phyloP scores from a whole-genome alignment of 2,329 filamentous ascomycete species.

The Fusarium virguliforme region DNA sequence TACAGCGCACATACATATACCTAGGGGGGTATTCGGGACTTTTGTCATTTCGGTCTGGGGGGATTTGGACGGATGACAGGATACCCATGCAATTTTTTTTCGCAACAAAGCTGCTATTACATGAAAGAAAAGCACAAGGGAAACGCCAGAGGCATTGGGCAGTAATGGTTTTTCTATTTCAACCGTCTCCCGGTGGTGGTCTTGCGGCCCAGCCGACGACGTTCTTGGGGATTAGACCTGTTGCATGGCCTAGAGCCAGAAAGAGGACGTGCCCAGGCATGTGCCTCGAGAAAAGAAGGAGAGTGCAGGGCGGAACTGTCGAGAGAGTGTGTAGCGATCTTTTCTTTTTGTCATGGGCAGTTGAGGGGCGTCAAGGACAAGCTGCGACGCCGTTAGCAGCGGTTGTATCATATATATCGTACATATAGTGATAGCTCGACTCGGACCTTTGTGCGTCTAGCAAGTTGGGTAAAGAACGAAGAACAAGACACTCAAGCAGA shows the following conservation, averaged over 20 bases:
- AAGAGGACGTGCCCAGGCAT: conserved; percentile 14
- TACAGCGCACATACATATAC: conserved; percentile 30
- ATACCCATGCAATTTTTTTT: conserved; percentile 43
- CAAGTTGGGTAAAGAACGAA: conserved; percentile 29
- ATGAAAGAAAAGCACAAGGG: conserved; percentile 37
- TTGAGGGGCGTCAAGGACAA: conserved; percentile 11
- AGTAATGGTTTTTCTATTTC: conserved; percentile 10
- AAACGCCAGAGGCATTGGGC: conserved; percentile 12
- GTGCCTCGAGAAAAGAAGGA: conserved; percentile 20
- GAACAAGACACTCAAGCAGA: conserved; percentile 28
- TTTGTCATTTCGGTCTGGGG: conserved; percentile 31
- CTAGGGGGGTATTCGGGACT: conserved; percentile 22
- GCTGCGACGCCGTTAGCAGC: conserved; percentile 16
- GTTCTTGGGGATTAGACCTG: conserved; percentile 11
- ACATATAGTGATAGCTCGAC: conserved; percentile 25
- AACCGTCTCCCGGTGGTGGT: conserved; percentile 10
- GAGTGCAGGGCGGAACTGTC: conserved; percentile 23
- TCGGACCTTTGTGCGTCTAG: conserved; percentile 20
- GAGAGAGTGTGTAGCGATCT: conserved; percentile 26
- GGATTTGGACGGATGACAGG: conserved; percentile 43
- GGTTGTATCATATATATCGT: conserved; percentile 42
- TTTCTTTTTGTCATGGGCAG: conserved; percentile 19
- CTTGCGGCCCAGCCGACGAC: neutral
- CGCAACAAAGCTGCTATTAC: conserved; percentile 35
- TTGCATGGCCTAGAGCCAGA: conserved; percentile 12